A percentile compares a stretch with the other conserved stretches of the same genome.
Evolutionary conservation across 75 land plant species (phyloP).

Genomic region (Pinus albicaulis): DNA sequence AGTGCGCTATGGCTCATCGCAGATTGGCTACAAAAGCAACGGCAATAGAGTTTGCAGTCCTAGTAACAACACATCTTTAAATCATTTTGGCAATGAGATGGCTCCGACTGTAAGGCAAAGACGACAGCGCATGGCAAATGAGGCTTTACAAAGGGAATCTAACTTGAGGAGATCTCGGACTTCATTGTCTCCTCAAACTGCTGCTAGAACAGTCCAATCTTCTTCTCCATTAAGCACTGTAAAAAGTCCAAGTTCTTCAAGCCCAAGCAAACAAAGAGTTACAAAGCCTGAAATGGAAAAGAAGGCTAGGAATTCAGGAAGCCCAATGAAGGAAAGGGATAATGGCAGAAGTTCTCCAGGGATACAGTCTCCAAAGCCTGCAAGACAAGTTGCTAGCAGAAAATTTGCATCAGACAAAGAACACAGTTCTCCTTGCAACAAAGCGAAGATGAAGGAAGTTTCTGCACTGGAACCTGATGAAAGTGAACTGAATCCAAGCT

Average conservation of each 20-base stretch:
- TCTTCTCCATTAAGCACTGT: conserved; percentile 1
- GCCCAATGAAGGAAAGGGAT: conserved; percentile 17
- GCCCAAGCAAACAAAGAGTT: conserved; percentile 7
- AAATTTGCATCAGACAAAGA: conserved; percentile 8
- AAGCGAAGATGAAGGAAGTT: conserved; percentile 1
- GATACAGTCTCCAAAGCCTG: conserved; percentile 27
- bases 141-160: conserved; percentile 1
- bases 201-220: not conserved
- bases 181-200: not conserved
- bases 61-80: conserved; percentile 7
- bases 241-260: not conserved
- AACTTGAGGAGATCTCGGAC: conserved; percentile 1
- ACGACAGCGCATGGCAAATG: not conserved
- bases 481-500: conserved; percentile 15
- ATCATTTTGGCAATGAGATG: not conserved
- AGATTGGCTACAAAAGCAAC: conserved; percentile 15
- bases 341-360: conserved; percentile 15
- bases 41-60: conserved; percentile 9
- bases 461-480: not conserved
- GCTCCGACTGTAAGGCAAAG: conserved; percentile 15
- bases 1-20: conserved; percentile 14
- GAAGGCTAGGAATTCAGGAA: conserved; percentile 14
- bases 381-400: conserved; percentile 15
- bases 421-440: not conserved
- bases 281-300: conserved; percentile 5